A percentile compares a stretch with the other conserved stretches of the same genome.
Conservation (phyloP, 2,329 filamentous ascomycete species). For the Zasmidium angulare region DNA sequence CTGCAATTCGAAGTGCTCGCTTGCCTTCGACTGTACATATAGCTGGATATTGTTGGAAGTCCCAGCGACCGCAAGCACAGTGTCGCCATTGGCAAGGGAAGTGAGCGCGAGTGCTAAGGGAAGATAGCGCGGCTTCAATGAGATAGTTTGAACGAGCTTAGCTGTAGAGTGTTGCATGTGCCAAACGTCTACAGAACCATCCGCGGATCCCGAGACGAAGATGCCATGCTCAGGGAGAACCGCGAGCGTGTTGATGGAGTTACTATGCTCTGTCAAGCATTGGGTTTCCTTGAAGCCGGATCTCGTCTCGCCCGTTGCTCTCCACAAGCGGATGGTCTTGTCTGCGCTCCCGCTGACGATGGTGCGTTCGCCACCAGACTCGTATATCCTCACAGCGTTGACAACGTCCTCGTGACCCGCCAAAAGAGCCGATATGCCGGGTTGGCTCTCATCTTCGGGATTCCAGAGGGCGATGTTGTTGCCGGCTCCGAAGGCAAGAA, state of each 20-base stretch:
- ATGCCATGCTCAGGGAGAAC: constrained; percentile 46
- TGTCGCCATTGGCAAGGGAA: constrained; percentile 51
- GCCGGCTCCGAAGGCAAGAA: constrained; percentile 86
- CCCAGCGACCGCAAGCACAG: constrained; percentile 74
- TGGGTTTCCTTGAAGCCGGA: constrained; percentile 42
- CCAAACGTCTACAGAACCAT: constrained; percentile 68
- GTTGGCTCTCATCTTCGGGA: constrained; percentile 54
- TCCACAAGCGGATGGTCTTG: constrained; percentile 68
- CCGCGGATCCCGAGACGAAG: constrained; percentile 62
- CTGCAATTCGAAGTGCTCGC: constrained; percentile 63
- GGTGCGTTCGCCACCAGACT: constrained; percentile 52
- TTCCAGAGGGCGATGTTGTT: constrained; percentile 87
- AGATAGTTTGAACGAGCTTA: constrained; percentile 67
- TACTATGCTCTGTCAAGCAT: constrained; percentile 66
- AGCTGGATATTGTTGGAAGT: constrained; percentile 82
- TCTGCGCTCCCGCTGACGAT: constrained; percentile 82
- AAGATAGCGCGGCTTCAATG: constrained; percentile 75
- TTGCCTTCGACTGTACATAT: constrained; percentile 58
- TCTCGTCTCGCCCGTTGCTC: constrained; percentile 27
- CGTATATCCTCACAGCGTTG: constrained; percentile 79
- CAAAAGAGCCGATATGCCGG: constrained; percentile 67
- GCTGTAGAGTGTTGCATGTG: constrained; percentile 47
- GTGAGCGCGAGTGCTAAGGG: constrained; percentile 74
- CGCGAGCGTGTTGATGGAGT: constrained; percentile 67
- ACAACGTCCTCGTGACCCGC: constrained; percentile 76